Conservation (phyloP, 768 basidiomycete species). For the Naganishia kalamii region DNA sequence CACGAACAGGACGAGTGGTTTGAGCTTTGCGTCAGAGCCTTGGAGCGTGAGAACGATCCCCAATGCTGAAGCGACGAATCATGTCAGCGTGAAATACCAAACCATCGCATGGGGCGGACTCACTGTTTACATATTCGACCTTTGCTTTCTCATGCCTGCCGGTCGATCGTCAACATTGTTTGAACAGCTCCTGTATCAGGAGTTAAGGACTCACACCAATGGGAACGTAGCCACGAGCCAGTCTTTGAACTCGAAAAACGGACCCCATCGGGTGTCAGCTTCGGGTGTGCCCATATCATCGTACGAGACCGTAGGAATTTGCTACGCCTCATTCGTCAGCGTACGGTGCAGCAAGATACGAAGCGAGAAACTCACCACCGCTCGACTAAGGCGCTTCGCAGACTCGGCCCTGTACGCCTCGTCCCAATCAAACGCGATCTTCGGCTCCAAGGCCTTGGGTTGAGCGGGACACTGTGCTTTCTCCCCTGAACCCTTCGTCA, state of each 20-base stretch:
- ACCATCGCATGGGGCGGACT: background rate
- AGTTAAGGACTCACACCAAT: slow-evolving; percentile 35
- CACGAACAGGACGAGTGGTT: slow-evolving; percentile 35
- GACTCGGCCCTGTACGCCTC: slow-evolving; percentile 31
- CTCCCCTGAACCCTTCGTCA: background rate
- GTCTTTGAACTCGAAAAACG: slow-evolving; percentile 42
- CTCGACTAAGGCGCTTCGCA: slow-evolving; percentile 27
- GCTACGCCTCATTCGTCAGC: slow-evolving; percentile 24
- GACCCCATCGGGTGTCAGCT: slow-evolving; percentile 45
- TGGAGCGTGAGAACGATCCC: slow-evolving; percentile 40
- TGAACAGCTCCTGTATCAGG: no score
- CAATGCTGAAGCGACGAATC: slow-evolving; percentile 24
- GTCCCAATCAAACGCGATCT: slow-evolving; percentile 30
- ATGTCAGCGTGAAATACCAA: background rate
- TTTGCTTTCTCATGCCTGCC: slow-evolving; percentile 31
- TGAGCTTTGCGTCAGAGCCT: slow-evolving; percentile 38
- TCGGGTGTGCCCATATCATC: slow-evolving; percentile 44
- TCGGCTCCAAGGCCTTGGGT: slow-evolving; percentile 33
- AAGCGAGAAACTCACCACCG: slow-evolving; percentile 35
- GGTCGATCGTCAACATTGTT: no score
- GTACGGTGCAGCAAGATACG: background rate
- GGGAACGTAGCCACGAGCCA: slow-evolving; percentile 41
- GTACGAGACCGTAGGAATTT: slow-evolving; percentile 40
- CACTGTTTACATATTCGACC: slow-evolving; percentile 42
- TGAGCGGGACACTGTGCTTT: slow-evolving; percentile 31